Conservation (phyloP, 306 rosid genomes). For the Rubus parviflorus region DNA sequence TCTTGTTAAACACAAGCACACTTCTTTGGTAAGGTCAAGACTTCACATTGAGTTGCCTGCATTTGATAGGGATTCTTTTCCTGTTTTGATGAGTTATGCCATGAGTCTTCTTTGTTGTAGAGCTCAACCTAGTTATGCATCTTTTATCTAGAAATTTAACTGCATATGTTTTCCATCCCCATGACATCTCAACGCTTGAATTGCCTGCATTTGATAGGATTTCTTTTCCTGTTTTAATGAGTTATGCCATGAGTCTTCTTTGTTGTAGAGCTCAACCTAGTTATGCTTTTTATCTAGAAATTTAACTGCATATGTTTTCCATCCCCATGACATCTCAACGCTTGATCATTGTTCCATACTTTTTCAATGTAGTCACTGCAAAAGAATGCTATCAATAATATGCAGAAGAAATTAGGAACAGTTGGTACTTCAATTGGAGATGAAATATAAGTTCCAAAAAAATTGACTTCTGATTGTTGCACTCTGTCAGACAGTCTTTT, state of each 20-base stretch:
- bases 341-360: neutral
- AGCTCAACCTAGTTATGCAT: neutral
- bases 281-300: neutral
- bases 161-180: neutral
- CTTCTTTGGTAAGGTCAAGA: neutral
- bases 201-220: neutral
- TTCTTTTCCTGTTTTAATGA: neutral
- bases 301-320: neutral
- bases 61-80: neutral
- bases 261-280: neutral
- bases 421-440: neutral
- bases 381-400: neutral
- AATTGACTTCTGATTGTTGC: neutral
- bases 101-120: neutral
- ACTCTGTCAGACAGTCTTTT: neutral
- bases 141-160: neutral
- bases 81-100: neutral
- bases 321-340: neutral
- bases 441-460: neutral
- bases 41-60: constrained; percentile 1
- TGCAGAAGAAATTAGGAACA: neutral
- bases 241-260: neutral
- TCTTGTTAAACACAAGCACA: neutral
- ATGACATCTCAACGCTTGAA: neutral
- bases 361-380: neutral